phyloP scores from a whole-genome alignment of 305 asterid genomes.

The Fraxinus sp. region DNA sequence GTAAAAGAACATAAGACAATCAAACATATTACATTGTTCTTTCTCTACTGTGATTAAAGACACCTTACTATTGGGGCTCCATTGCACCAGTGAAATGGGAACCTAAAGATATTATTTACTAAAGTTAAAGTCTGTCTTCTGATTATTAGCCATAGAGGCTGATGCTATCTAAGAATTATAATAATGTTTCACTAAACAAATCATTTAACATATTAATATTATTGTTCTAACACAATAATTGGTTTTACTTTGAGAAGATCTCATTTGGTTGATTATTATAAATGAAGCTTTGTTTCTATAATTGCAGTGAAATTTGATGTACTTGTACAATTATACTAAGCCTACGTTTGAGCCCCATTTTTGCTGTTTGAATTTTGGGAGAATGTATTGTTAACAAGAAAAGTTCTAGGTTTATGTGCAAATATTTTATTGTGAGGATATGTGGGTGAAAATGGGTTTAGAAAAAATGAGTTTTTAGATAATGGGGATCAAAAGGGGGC shows the following conservation, averaged over 20 bases:
- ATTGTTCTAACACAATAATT: background rate
- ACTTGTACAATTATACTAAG: background rate
- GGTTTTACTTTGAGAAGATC: background rate
- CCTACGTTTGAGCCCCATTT: no score
- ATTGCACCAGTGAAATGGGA: background rate
- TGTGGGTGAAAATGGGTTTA: no score
- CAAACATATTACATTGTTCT: background rate
- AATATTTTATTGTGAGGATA: no score
- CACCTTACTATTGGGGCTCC: background rate
- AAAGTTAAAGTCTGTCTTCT: background rate
- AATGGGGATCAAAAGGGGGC: no score
- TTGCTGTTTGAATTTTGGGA: no score
- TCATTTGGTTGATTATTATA: background rate
- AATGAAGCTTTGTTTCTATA: background rate
- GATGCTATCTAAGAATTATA: background rate
- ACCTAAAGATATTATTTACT: background rate
- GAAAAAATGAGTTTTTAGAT: no score
- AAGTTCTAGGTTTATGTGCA: no score
- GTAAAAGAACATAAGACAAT: background rate
- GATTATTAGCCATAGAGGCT: background rate
- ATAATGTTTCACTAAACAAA: background rate
- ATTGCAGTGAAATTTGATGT: background rate
- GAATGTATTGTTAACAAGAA: no score
- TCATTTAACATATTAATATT: background rate
- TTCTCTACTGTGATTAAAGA: background rate